Percentiles rank a stretch among this genome's conserved stretches.
These are phyloP conservation scores for Lichtheimia hyalospora DNA, from an alignment of 371 early-diverging fungal species.

Conservation along the genomic window DNA sequence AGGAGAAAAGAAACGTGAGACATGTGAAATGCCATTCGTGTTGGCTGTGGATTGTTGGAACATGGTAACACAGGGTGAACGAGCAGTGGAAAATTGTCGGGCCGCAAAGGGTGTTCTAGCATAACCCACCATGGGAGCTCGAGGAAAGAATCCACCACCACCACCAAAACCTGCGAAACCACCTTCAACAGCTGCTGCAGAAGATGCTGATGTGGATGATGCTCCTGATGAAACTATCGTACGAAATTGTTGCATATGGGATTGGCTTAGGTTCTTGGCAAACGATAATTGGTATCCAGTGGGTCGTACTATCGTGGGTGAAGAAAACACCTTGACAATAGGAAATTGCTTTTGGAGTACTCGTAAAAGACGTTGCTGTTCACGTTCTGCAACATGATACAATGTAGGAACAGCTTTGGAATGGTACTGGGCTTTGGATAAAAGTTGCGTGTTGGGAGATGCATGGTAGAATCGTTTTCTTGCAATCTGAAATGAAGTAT, in stretches of 20 bases:
- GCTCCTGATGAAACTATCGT: conserved; percentile 19
- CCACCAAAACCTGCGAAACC: not conserved
- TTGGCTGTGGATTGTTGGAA: conserved; percentile 12
- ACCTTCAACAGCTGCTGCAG: not conserved
- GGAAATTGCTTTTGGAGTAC: conserved; percentile 22
- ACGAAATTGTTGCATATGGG: conserved; percentile 9
- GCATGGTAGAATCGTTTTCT: conserved; percentile 1
- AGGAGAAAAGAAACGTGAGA: conserved; percentile 21
- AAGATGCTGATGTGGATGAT: conserved; percentile 1
- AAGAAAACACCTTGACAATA: conserved; percentile 19
- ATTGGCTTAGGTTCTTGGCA: not conserved
- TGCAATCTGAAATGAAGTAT: conserved; percentile 5
- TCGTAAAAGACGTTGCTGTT: conserved; percentile 14
- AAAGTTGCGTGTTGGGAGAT: not conserved
- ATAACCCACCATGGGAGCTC: conserved; percentile 12
- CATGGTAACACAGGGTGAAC: conserved; percentile 12
- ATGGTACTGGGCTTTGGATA: conserved; percentile 3
- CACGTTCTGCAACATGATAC: conserved; percentile 8
- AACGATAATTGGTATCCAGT: conserved; percentile 13
- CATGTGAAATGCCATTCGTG: conserved; percentile 15
- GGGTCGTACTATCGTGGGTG: conserved; percentile 10
- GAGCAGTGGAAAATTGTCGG: conserved; percentile 15
- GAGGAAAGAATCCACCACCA: conserved; percentile 12
- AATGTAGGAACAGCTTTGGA: conserved; percentile 13
- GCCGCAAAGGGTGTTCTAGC: conserved; percentile 15